Percentiles rank a stretch among this genome's conserved stretches.
Evolutionary conservation across 352 stramenopile genomes (phyloP).

Genomic region (Phytophthora macrochlamydospora): DNA sequence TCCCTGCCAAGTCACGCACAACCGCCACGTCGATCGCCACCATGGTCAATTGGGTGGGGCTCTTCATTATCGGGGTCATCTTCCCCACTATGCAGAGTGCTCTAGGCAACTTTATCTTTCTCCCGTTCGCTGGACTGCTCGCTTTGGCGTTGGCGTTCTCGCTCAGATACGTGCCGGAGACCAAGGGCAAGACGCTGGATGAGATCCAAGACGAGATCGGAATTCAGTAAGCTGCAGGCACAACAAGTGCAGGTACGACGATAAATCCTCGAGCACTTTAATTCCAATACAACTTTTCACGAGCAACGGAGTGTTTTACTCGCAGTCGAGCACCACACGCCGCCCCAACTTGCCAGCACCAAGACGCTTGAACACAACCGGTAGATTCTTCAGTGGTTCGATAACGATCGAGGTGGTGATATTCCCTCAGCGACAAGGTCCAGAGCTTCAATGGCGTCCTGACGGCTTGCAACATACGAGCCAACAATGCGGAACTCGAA

Average conservation of each 20-base stretch:
- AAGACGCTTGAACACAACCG: conserved; percentile 52
- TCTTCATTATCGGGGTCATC: conserved; percentile 93
- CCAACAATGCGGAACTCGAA: conserved; percentile 54
- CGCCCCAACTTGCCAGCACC: conserved; percentile 36
- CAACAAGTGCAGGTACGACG: neutral
- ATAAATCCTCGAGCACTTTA: neutral
- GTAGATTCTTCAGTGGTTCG: conserved; percentile 43
- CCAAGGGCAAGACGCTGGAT: conserved; percentile 82
- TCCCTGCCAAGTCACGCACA: conserved; percentile 92
- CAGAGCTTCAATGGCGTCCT: conserved; percentile 63
- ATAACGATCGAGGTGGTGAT: conserved; percentile 49
- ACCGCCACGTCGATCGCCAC: conserved; percentile 90
- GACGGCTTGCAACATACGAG: conserved; percentile 58
- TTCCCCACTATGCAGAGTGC: conserved; percentile 91
- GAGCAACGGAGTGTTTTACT: conserved; percentile 20
- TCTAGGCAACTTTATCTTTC: conserved; percentile 87
- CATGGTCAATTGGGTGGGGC: conserved; percentile 96
- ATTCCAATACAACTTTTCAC: neutral
- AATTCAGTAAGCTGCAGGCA: conserved; percentile 15
- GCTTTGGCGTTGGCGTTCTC: conserved; percentile 72
- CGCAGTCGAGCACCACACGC: conserved; percentile 48
- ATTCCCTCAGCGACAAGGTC: conserved; percentile 46
- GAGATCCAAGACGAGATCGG: conserved; percentile 66
- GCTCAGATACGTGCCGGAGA: conserved; percentile 89
- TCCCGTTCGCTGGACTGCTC: conserved; percentile 88